A percentile compares a stretch with the other conserved stretches of the same genome.
Evolutionary conservation across 768 basidiomycete species (phyloP).

Genomic region (Hemileccinum rubropunctum): DNA sequence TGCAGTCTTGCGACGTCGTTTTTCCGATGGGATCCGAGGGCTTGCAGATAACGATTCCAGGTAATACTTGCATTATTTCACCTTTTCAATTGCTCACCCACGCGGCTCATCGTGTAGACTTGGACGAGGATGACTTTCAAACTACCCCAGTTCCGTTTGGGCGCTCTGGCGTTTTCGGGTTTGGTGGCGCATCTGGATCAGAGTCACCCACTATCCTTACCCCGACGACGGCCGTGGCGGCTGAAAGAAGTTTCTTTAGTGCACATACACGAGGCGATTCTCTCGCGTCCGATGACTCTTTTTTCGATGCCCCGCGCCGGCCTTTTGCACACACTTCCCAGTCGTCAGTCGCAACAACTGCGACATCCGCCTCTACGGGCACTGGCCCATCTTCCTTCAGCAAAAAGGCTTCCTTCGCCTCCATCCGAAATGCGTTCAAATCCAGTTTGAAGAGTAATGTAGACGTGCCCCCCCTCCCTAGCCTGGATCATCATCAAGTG

Average conservation of each 20-base stretch:
- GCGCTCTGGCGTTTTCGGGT: constrained; percentile 50
- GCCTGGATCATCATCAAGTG: constrained; percentile 56
- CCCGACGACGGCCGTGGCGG: constrained; percentile 38
- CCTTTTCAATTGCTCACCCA: background rate
- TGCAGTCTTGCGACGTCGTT: constrained; percentile 1
- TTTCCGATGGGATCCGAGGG: constrained; percentile 36
- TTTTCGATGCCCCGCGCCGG: constrained; percentile 55
- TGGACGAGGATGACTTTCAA: constrained; percentile 71
- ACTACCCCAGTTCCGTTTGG: constrained; percentile 70
- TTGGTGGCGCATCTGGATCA: constrained; percentile 47
- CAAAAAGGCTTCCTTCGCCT: constrained; percentile 84
- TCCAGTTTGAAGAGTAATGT: constrained; percentile 46
- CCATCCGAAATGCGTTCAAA: constrained; percentile 85
- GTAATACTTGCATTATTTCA: constrained; percentile 21
- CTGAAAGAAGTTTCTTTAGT: constrained; percentile 59
- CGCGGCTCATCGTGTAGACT: constrained; percentile 46
- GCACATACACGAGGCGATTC: constrained; percentile 75
- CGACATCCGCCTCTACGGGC: constrained; percentile 20
- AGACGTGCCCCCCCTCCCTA: constrained; percentile 76
- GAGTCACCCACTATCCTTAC: constrained; percentile 67
- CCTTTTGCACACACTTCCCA: constrained; percentile 72
- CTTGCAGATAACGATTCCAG: constrained; percentile 49
- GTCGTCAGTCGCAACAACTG: constrained; percentile 60
- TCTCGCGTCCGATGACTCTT: constrained; percentile 72
- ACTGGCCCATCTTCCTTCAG: constrained; percentile 48